phyloP scores from a whole-genome alignment of 2,329 filamentous ascomycete genomes.

The Scedosporium minutisporum region DNA sequence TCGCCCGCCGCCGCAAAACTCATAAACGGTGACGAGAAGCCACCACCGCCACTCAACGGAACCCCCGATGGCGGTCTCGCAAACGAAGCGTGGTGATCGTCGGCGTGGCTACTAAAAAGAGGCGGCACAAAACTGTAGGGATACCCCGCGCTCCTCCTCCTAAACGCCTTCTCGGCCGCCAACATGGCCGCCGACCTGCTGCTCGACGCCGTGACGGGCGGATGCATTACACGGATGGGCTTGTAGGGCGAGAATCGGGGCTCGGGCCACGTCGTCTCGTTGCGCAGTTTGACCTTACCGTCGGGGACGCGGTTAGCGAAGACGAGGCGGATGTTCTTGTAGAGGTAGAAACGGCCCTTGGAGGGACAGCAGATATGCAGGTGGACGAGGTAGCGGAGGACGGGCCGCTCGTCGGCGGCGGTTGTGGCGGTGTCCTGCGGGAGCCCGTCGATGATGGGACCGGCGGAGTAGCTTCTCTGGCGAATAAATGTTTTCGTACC shows the following conservation, averaged over 20 bases:
- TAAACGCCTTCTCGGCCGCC: slow-evolving; percentile 49
- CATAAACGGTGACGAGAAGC: slow-evolving; percentile 15
- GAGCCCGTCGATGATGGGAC: slow-evolving; percentile 66
- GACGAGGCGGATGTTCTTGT: slow-evolving; percentile 86
- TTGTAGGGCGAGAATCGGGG: slow-evolving; percentile 82
- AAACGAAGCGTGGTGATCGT: background rate
- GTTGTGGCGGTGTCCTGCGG: slow-evolving; percentile 17
- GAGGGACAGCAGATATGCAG: slow-evolving; percentile 84
- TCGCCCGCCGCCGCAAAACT: slow-evolving; percentile 20
- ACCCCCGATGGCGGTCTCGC: background rate
- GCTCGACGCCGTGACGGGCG: slow-evolving; percentile 22
- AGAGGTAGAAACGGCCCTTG: slow-evolving; percentile 76
- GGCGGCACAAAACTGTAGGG: slow-evolving; percentile 16
- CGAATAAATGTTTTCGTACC: slow-evolving; percentile 94
- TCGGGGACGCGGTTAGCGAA: slow-evolving; percentile 96
- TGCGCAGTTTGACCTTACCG: slow-evolving; percentile 82
- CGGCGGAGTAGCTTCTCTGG: slow-evolving; percentile 84
- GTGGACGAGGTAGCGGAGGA: slow-evolving; percentile 82
- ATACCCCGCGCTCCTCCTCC: slow-evolving; percentile 47
- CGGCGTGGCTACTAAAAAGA: background rate
- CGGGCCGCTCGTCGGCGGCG: slow-evolving; percentile 39
- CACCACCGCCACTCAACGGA: background rate
- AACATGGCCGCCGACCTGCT: slow-evolving; percentile 36
- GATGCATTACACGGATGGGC: slow-evolving; percentile 44
- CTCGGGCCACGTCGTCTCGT: slow-evolving; percentile 82